Percentiles rank a stretch among this genome's conserved stretches.
Evolutionary conservation across 164 flowering plant species (phyloP).

Genomic region (Nelumbo lutea): DNA sequence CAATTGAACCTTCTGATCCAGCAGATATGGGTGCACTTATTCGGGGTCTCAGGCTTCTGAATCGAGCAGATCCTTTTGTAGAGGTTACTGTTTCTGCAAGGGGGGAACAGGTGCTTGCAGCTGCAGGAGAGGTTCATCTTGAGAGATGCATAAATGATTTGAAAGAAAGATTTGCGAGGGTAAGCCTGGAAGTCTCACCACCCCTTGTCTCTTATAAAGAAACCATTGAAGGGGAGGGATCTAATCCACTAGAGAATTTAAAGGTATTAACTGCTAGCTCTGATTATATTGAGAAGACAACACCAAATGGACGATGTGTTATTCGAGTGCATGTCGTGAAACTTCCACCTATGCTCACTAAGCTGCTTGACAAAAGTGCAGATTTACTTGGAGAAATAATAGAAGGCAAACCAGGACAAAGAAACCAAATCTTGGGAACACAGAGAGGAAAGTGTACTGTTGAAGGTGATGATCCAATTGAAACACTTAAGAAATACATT

Average conservation of each 20-base stretch:
- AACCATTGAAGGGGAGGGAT: conserved; percentile 71
- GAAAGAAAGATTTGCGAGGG: conserved; percentile 84
- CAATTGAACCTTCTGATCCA: conserved; percentile 87
- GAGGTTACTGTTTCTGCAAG: conserved; percentile 83
- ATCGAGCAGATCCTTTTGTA: conserved; percentile 92
- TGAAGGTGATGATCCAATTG: conserved; percentile 49
- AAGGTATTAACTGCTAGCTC: conserved; percentile 36
- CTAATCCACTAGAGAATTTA: conserved; percentile 43
- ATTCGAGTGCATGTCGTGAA: conserved; percentile 68
- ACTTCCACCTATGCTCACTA: conserved; percentile 66
- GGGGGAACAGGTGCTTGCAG: conserved; percentile 94
- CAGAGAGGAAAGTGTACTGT: conserved; percentile 18
- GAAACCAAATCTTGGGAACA: conserved; percentile 28
- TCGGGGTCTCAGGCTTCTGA: conserved; percentile 74
- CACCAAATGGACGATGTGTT: conserved; percentile 77
- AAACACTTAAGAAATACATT: conserved; percentile 51
- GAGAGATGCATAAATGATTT: conserved; percentile 90
- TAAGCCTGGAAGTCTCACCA: conserved; percentile 73
- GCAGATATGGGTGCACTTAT: conserved; percentile 74
- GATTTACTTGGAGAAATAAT: conserved; percentile 58
- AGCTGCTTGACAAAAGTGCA: conserved; percentile 76
- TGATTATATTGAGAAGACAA: conserved; percentile 61
- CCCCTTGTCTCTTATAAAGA: conserved; percentile 90
- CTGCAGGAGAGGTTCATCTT: conserved; percentile 93
- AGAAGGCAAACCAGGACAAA: conserved; percentile 48